These are phyloP conservation scores for Inonotus hispidus DNA, from an alignment of 1,284 basidiomycete genomes.

Conservation along the genomic window DNA sequence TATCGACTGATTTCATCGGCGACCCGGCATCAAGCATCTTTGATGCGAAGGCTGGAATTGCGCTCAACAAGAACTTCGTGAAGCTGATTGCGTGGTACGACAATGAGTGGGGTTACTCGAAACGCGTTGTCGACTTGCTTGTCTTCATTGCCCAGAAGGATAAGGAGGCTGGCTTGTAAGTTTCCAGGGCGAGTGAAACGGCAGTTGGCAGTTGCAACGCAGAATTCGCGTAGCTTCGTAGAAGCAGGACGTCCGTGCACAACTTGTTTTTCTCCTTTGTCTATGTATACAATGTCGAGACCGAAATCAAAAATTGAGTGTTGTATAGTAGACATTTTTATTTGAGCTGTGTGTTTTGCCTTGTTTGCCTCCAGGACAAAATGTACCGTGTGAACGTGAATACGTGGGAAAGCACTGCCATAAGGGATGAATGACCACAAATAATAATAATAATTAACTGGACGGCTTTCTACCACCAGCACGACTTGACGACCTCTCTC, in stretches of 20 bases:
- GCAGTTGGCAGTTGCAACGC: background rate
- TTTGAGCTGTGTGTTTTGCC: too few relatives aligned
- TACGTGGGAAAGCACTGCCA: background rate
- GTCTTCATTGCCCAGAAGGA: slow-evolving; percentile 80
- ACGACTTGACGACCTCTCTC: slow-evolving; percentile 10
- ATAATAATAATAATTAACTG: background rate
- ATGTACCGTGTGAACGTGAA: background rate
- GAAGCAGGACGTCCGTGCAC: background rate
- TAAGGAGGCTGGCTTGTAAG: slow-evolving; percentile 13
- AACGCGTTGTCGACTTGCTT: slow-evolving; percentile 89
- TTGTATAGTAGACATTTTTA: too few relatives aligned
- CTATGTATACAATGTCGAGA: background rate
- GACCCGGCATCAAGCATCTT: slow-evolving; percentile 79
- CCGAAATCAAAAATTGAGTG: background rate
- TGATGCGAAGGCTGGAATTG: slow-evolving; percentile 91
- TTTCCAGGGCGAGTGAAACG: background rate
- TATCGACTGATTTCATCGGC: slow-evolving; percentile 93
- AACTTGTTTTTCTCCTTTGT: background rate
- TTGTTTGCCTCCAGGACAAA: background rate
- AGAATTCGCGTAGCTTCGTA: background rate
- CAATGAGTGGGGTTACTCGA: slow-evolving; percentile 97
- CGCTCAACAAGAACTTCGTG: slow-evolving; percentile 91
- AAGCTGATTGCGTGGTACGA: slow-evolving; percentile 97
- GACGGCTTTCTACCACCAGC: background rate
- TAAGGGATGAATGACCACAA: background rate